Base-by-base conservation (phyloP, 2,329 filamentous ascomycete genomes). In the Parastagonospora avenae region DNA sequence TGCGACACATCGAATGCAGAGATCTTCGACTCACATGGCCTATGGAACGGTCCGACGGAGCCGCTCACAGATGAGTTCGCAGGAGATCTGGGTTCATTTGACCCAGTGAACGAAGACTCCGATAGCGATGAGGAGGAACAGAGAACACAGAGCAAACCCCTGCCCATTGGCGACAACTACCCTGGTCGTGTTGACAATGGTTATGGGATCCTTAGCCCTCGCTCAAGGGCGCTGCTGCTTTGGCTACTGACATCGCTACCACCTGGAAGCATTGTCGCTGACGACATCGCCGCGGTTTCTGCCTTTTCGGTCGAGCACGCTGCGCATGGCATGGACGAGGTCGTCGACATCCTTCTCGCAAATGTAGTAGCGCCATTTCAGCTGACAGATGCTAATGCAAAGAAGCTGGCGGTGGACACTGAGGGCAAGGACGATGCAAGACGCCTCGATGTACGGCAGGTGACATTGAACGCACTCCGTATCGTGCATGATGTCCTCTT, bases 281-380 rank as follows among this genome's bases (percentile, higher is more conserved):
- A 91, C 66, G 92, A 97, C 66, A 85, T 97, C 39, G 92, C 91
- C 1, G 84, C 92, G 4, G 81, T 97, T 2, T 93, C 92, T 1
- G 84, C 88, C 2, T 97, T 97, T 74, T 92, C 92, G 10, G 91
- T 97, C 48, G 88, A 87, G 2, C 91, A 97, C 70, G 90, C 92
- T 1, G 90, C 88, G 33, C 82, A 86, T 15, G 94, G 92, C 12
- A 89, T 91, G 10, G 90, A 95, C 57, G 94, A 97, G 76, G 88
- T 97, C 31, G 92, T 96, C n/a, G 85, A 93, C 42, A 85, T 96
- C 75, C 86, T 97, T 32, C 83, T 96, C 0, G 82, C 86, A 1
- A 97, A 99, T 64, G 81, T 97, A 30, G 81, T 89, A 52, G 85
- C 82, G 44, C 94, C 94, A 0, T 85, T 95, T 50, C 83, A 86